These are phyloP conservation scores for Cornus florida DNA, from an alignment of 148 eudicot genomes.

Conservation along the genomic window DNA sequence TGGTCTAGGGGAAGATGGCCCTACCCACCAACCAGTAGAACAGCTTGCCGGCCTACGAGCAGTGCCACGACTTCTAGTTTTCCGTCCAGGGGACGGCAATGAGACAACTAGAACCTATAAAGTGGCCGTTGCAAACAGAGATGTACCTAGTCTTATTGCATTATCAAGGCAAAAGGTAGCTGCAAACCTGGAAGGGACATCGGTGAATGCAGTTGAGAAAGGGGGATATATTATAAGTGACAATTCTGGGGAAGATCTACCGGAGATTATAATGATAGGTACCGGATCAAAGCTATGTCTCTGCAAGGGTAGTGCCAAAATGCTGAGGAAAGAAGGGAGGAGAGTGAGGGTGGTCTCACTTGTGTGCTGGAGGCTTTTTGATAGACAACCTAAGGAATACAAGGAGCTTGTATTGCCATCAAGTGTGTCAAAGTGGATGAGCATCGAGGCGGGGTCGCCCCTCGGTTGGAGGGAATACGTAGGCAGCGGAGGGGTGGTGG, in stretches of 20 bases:
- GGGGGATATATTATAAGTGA: slow-evolving; percentile 22
- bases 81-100: slow-evolving; percentile 22
- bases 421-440: slow-evolving; percentile 14
- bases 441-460: slow-evolving; percentile 23
- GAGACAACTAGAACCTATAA: slow-evolving; percentile 20
- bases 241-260: slow-evolving; percentile 4
- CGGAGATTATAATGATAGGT: slow-evolving; percentile 22
- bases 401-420: slow-evolving; percentile 18
- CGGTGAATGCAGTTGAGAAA: slow-evolving; percentile 8
- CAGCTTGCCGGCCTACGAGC: slow-evolving; percentile 22
- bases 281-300: slow-evolving; percentile 19
- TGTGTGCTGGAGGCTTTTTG: slow-evolving; percentile 26
- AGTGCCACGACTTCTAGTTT: slow-evolving; percentile 18
- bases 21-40: slow-evolving; percentile 24
- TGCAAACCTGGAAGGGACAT: slow-evolving; percentile 21
- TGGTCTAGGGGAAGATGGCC: slow-evolving; percentile 23
- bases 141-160: slow-evolving; percentile 18
- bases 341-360: slow-evolving; percentile 24
- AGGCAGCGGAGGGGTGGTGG: slow-evolving; percentile 7
- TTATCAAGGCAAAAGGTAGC: slow-evolving; percentile 23
- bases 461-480: slow-evolving; percentile 25
- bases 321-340: slow-evolving; percentile 17
- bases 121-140: slow-evolving; percentile 16
- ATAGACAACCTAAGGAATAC: slow-evolving; percentile 8
- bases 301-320: slow-evolving; percentile 16